Conservation (phyloP, 2,329 filamentous ascomycete species). For the Cytospora leucostoma region DNA sequence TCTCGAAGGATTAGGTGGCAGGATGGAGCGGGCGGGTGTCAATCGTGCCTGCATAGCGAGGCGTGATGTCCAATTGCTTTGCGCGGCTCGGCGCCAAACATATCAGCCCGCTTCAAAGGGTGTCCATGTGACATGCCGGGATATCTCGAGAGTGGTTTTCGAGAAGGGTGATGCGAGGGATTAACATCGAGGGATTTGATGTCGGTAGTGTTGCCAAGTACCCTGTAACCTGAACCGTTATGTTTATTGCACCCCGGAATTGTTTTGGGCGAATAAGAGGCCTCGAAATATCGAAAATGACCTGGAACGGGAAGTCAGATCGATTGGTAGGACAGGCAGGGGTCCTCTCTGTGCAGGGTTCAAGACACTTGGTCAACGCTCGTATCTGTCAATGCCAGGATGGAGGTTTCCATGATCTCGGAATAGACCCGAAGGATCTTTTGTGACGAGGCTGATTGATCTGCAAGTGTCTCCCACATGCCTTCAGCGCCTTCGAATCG, state of each 20-base stretch:
- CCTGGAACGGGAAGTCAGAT: neutral
- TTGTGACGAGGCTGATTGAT: neutral
- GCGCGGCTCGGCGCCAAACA: neutral
- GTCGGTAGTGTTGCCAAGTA: neutral
- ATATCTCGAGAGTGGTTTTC: neutral
- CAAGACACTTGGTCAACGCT: neutral
- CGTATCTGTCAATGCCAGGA: neutral
- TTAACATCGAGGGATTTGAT: neutral
- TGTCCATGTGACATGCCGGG: neutral
- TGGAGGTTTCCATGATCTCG: neutral
- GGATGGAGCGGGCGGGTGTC: neutral
- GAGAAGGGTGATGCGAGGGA: neutral
- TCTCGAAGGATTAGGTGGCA: neutral
- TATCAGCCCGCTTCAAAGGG: neutral
- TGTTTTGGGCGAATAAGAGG: neutral
- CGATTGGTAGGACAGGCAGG: slow-evolving; percentile 1
- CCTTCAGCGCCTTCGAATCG: neutral
- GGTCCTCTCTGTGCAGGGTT: neutral
- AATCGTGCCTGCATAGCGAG: neutral
- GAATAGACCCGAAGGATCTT: neutral
- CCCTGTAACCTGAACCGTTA: neutral
- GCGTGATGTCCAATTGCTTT: neutral
- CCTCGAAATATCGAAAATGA: neutral
- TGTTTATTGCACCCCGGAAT: neutral
- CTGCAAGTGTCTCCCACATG: neutral